phyloP scores from a whole-genome alignment of 345 rosid genomes.

The Euphorbia tirucalli region DNA sequence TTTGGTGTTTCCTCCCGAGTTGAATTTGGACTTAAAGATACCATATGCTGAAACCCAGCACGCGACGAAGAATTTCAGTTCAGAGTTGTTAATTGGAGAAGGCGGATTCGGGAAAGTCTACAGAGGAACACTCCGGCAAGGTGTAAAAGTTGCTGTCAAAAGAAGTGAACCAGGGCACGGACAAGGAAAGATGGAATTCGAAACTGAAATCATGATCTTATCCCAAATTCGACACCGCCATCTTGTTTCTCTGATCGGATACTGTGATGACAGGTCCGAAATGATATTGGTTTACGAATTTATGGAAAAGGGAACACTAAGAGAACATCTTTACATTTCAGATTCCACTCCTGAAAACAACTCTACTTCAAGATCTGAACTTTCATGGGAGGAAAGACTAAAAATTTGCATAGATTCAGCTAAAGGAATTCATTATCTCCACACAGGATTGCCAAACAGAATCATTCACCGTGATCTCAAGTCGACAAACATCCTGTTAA shows the following conservation, averaged over 20 bases:
- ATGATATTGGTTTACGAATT: conserved; percentile 62
- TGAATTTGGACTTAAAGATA: conserved; percentile 40
- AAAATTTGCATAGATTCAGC: conserved; percentile 66
- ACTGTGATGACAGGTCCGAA: conserved; percentile 49
- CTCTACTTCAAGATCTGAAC: conserved; percentile 5
- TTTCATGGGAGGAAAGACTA: conserved; percentile 56
- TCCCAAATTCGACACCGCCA: conserved; percentile 64
- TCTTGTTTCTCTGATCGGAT: conserved; percentile 67
- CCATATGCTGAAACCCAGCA: conserved; percentile 35
- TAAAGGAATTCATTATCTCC: conserved; percentile 52
- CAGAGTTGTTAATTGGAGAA: conserved; percentile 33
- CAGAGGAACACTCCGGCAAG: conserved; percentile 37
- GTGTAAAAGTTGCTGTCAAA: conserved; percentile 47
- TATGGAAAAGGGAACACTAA: conserved; percentile 54
- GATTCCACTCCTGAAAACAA: conserved; percentile 24
- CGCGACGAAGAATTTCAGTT: conserved; percentile 42
- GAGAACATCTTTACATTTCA: conserved; percentile 45
- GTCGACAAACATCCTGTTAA: conserved; percentile 58
- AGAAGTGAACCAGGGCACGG: conserved; percentile 44
- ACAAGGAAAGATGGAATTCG: conserved; percentile 49
- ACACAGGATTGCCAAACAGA: conserved; percentile 35
- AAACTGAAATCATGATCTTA: conserved; percentile 48
- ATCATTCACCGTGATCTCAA: conserved; percentile 64
- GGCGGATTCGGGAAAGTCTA: conserved; percentile 54
- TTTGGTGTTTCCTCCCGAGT: conserved; percentile 21